Conservation (phyloP, 106 monocot genomes). For the Xerophyta viscosa region DNA sequence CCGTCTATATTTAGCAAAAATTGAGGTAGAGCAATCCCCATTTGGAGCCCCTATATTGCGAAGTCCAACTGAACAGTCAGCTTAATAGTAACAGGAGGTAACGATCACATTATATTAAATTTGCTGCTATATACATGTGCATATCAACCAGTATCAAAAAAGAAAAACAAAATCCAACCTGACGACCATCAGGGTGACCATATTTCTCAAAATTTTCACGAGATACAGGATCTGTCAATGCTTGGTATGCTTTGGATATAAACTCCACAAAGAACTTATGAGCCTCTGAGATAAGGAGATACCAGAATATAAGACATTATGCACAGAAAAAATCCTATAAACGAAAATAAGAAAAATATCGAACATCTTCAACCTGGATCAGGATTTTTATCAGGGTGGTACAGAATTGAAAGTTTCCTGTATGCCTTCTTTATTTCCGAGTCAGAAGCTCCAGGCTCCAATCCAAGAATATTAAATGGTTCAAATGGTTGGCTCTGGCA, state of each 20-base stretch:
- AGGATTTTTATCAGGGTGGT: slow-evolving; percentile 99
- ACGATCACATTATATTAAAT: no score
- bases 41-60: slow-evolving; percentile 69
- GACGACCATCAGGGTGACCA: slow-evolving; percentile 91
- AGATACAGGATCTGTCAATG: slow-evolving; percentile 63
- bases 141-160: no score
- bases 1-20: slow-evolving; percentile 81
- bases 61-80: neutral
- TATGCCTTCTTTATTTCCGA: slow-evolving; percentile 96
- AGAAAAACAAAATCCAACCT: no score
- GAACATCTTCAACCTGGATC: slow-evolving; percentile 63
- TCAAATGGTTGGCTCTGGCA: slow-evolving; percentile 81
- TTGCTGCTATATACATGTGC: no score
- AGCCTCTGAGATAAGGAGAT: slow-evolving; percentile 51
- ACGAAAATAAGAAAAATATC: neutral
- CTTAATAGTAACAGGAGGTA: neutral
- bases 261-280: slow-evolving; percentile 70
- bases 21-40: slow-evolving; percentile 94
- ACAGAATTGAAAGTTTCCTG: slow-evolving; percentile 77
- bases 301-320: neutral
- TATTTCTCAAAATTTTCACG: slow-evolving; percentile 93
- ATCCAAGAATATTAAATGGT: slow-evolving; percentile 85
- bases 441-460: slow-evolving; percentile 77
- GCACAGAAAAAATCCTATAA: neutral
- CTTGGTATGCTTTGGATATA: slow-evolving; percentile 84